Evolutionary conservation across 2,329 filamentous ascomycete genomes (phyloP).

Genomic region (Fusarium abutilonis): DNA sequence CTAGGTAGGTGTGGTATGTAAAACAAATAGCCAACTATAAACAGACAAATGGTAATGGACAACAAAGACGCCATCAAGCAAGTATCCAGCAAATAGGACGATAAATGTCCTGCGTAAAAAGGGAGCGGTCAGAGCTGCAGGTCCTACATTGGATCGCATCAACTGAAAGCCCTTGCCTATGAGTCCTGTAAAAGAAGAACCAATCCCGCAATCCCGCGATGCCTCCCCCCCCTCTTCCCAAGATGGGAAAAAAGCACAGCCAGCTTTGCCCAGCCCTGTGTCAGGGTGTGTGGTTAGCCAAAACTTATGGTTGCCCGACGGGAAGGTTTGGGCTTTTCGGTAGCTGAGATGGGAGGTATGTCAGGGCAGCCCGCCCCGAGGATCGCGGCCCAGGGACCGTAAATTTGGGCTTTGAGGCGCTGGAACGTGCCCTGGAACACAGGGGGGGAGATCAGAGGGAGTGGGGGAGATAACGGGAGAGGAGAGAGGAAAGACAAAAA

Average conservation of each 20-base stretch:
- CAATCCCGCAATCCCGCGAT: constrained; percentile 19
- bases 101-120: constrained; percentile 19
- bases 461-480: constrained; percentile 29
- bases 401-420: constrained; percentile 14
- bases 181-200: not conserved
- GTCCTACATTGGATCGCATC: constrained; percentile 33
- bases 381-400: constrained; percentile 22
- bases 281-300: constrained; percentile 20
- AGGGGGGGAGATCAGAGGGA: not conserved
- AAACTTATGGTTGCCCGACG: constrained; percentile 23
- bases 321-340: constrained; percentile 14
- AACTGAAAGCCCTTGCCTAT: constrained; percentile 12
- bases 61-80: constrained; percentile 18
- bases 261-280: constrained; percentile 10
- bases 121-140: constrained; percentile 34
- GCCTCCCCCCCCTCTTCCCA: constrained; percentile 16
- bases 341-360: constrained; percentile 8
- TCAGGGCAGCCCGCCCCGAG: constrained; percentile 16
- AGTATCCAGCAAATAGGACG: constrained; percentile 22
- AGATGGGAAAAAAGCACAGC: constrained; percentile 9
- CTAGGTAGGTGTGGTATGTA: constrained; percentile 9
- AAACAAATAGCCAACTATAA: constrained; percentile 17
- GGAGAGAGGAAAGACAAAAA: constrained; percentile 33
- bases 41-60: constrained; percentile 11
- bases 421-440: constrained; percentile 4